A percentile compares a stretch with the other conserved stretches of the same genome.
Evolutionary conservation across 129 eudicot species (phyloP).

Genomic region (Helichrysum umbraculigerum): DNA sequence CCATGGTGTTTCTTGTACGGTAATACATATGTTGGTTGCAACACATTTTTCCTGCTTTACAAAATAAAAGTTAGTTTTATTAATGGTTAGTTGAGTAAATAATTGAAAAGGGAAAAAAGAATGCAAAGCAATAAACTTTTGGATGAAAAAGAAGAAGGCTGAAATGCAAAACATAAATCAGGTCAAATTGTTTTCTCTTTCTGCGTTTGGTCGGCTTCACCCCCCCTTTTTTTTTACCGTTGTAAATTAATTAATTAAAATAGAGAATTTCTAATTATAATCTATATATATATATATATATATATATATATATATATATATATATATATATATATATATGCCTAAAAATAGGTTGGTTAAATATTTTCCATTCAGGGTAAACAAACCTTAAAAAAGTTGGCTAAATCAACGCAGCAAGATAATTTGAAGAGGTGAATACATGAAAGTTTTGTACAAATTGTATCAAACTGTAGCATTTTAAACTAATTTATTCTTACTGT

Average conservation of each 20-base stretch:
- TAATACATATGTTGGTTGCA: too few relatives aligned
- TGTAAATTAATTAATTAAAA: not conserved
- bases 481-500: too few relatives aligned
- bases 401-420: too few relatives aligned
- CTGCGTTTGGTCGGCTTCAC: conserved; percentile 43
- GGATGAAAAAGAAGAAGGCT: conserved; percentile 33
- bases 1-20: too few relatives aligned
- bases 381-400: not conserved
- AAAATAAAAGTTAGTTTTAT: not conserved
- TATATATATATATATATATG: too few relatives aligned
- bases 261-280: too few relatives aligned
- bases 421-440: too few relatives aligned
- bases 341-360: not conserved
- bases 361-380: not conserved
- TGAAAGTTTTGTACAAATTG: too few relatives aligned
- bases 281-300: too few relatives aligned
- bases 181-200: conserved; percentile 32
- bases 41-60: too few relatives aligned
- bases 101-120: not conserved
- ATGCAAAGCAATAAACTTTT: conserved; percentile 18
- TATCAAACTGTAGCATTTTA: too few relatives aligned
- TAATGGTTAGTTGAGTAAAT: not conserved
- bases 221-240: conserved; percentile 13
- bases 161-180: conserved; percentile 26
- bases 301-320: too few relatives aligned